Percentiles rank a stretch among this genome's conserved stretches.
phyloP scores from a whole-genome alignment of 164 flowering plant species.

The Umbellularia californica region DNA sequence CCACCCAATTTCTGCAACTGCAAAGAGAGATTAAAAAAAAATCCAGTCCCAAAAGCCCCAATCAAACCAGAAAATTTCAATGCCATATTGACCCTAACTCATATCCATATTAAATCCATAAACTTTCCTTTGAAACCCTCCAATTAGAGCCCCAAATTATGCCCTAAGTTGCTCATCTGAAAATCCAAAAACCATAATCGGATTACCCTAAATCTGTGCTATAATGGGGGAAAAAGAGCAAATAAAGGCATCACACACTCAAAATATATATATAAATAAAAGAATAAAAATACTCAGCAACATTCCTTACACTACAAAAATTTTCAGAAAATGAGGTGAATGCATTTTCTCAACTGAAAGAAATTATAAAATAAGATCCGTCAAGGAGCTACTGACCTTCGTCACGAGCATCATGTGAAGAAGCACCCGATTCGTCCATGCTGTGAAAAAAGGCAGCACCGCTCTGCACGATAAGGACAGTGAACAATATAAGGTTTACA shows the following conservation, averaged over 20 bases:
- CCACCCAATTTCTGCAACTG: too few relatives aligned
- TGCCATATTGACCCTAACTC: too few relatives aligned
- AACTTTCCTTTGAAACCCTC: too few relatives aligned
- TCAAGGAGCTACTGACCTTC: slow-evolving; percentile 4
- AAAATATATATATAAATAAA: not conserved
- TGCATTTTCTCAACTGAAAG: not conserved
- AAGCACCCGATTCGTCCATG: slow-evolving; percentile 6
- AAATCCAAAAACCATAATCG: not conserved
- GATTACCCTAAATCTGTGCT: not conserved
- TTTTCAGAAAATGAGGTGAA: not conserved
- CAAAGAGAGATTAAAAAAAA: too few relatives aligned
- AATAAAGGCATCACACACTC: not conserved
- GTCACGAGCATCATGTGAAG: slow-evolving; percentile 7
- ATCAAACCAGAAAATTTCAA: too few relatives aligned
- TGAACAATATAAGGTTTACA: too few relatives aligned
- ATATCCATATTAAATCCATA: too few relatives aligned
- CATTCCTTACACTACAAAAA: not conserved
- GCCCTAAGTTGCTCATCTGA: too few relatives aligned
- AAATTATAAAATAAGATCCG: not conserved
- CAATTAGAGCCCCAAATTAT: too few relatives aligned
- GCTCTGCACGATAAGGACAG: too few relatives aligned
- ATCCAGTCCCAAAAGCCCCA: too few relatives aligned
- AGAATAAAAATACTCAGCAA: not conserved
- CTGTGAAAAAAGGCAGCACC: not conserved
- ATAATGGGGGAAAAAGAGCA: not conserved